Percentiles rank a stretch among this genome's conserved stretches.
These are phyloP conservation scores for Penicillium capsulatum DNA, from an alignment of 2,329 filamentous ascomycete genomes.

Conservation along the genomic window DNA sequence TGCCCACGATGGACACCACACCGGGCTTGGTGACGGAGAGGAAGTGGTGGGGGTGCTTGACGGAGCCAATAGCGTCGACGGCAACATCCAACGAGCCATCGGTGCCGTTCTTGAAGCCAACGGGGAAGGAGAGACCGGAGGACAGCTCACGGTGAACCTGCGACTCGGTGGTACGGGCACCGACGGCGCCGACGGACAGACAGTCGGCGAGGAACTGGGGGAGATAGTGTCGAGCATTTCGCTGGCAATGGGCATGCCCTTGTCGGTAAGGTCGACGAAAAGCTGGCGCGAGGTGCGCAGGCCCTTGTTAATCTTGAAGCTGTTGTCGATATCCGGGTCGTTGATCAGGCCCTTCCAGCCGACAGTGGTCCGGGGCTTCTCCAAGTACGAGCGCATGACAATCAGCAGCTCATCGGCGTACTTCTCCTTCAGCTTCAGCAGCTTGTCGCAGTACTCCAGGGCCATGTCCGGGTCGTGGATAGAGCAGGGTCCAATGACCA, in stretches of 20 bases:
- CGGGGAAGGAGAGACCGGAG: slow-evolving; percentile 89
- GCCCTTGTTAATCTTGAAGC: slow-evolving; percentile 99
- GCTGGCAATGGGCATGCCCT: slow-evolving; percentile 92
- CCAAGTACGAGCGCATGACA: slow-evolving; percentile 96
- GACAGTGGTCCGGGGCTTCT: slow-evolving; percentile 96
- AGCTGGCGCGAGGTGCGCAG: slow-evolving; percentile 79
- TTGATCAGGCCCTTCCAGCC: slow-evolving; percentile 99
- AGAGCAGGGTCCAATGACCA: slow-evolving; percentile 92
- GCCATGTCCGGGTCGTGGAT: slow-evolving; percentile 92
- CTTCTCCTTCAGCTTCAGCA: slow-evolving; percentile 78
- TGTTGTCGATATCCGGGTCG: slow-evolving; percentile 96
- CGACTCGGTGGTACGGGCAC: slow-evolving; percentile 92
- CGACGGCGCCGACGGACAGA: slow-evolving; percentile 85
- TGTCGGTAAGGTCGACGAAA: slow-evolving; percentile 85
- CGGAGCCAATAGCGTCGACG: slow-evolving; percentile 91
- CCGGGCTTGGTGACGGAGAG: slow-evolving; percentile 95
- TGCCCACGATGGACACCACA: slow-evolving; percentile 90
- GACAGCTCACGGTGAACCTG: slow-evolving; percentile 94
- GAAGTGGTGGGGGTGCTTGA: slow-evolving; percentile 91
- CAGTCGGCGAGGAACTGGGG: slow-evolving; percentile 94
- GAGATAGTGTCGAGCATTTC: slow-evolving; percentile 99
- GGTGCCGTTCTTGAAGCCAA: slow-evolving; percentile 99
- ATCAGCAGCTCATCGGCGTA: slow-evolving; percentile 86
- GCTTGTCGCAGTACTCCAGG: slow-evolving; percentile 83
- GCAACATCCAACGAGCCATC: slow-evolving; percentile 86